These are phyloP conservation scores for Wickerhamiella sorbophila DNA, from an alignment of 805 yeast species.

Conservation along the genomic window DNA sequence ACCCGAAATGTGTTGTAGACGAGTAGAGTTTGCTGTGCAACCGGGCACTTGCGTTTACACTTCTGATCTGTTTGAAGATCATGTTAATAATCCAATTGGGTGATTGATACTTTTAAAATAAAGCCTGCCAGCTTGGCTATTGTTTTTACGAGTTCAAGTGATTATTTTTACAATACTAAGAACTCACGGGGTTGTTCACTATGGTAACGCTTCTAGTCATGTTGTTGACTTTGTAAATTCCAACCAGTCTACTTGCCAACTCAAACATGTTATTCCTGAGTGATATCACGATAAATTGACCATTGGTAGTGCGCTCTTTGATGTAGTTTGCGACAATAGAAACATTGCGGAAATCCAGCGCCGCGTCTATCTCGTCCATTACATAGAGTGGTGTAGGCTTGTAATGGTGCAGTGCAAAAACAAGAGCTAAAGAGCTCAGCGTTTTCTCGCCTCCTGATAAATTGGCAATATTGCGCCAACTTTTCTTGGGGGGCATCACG, in stretches of 20 bases:
- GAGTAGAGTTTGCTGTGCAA: too few relatives aligned
- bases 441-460: constrained; percentile 98
- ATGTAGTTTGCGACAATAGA: constrained; percentile 96
- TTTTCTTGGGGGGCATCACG: constrained; percentile 98
- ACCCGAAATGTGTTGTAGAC: constrained; percentile 84
- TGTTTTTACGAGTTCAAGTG: constrained; percentile 9
- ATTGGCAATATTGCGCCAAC: constrained; percentile 92
- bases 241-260: constrained; percentile 83
- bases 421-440: constrained; percentile 82
- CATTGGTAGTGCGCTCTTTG: constrained; percentile 88
- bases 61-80: too few relatives aligned
- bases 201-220: constrained; percentile 77
- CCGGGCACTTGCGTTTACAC: too few relatives aligned
- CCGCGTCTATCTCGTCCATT: constrained; percentile 99
- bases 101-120: too few relatives aligned
- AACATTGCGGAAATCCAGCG: constrained; percentile 90
- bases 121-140: background rate
- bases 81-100: too few relatives aligned
- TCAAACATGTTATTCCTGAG: constrained; percentile 96
- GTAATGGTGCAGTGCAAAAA: constrained; percentile 88
- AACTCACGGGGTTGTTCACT: background rate
- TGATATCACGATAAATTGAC: constrained; percentile 91
- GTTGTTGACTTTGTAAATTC: constrained; percentile 85
- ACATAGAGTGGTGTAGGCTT: constrained; percentile 96
- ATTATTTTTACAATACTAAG: background rate